Base-by-base conservation (phyloP, 83 land plant genomes). In the Picea mariana region DNA sequence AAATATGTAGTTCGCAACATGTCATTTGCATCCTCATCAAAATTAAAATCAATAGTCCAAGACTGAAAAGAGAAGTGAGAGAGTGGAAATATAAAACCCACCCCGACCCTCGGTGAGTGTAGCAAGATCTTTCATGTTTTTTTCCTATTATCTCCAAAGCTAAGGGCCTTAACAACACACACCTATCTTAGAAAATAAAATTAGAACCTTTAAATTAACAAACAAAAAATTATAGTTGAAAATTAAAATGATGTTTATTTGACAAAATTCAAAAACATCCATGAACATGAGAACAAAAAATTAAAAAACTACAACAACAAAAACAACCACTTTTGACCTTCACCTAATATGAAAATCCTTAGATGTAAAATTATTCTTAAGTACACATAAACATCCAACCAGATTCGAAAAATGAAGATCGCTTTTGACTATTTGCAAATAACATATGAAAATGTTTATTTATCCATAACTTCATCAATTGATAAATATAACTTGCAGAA, bases 111-210 rank as follows among this genome's bases (percentile, higher is more conserved):
- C 34, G 2, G 34, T 34, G 34, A 34, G 34, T 23, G 80, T 61
- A 23, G 85, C 85, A 62, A 83, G 85, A 60, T 83, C 85, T 75
- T 83, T 84, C 84, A 83, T 42, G 73, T 42, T 62, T 61, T 49
- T 80, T 83, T 83, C 40, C 83, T 80, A 23, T 83, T 17, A 17
- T 83, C 85, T 31, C 85, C 85, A 83, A 83, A 83, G 13, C 85
- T 75, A 83, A 84, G 85, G 13, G 85, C 85, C 66, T 83, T 83
- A 63, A 83, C 60, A 47, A 84, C 84, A 52, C 85, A 83, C 31
- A 79, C 81, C 85, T 81, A 80, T 47, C 40, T 62, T 27, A n/a
- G n/a, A 34, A 15, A n/a, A 5, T 24, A 27, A 47, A 24, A 61
- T 61, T 7, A 1, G 9, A 16, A 17, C 27, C 4, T 76, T 76